Conservation (phyloP, 169 alveolate genomes). For the Plasmodium chabaudi region DNA sequence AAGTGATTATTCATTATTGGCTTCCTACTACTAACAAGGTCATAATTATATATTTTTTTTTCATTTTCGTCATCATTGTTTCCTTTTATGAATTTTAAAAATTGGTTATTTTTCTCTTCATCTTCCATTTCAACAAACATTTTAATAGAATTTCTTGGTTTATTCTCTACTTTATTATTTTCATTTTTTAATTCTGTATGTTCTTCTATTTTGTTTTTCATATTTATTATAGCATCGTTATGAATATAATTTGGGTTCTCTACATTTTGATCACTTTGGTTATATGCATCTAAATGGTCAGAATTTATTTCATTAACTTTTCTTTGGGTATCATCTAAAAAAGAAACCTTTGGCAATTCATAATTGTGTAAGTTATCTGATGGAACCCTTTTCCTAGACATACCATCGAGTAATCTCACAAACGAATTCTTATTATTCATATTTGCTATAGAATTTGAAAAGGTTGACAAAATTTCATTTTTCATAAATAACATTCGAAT, state of each 20-base stretch:
- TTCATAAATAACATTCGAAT: conserved; percentile 62
- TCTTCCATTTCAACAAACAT: conserved; percentile 11
- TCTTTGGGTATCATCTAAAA: too few relatives aligned
- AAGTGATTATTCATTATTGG: too few relatives aligned
- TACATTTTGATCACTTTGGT: too few relatives aligned
- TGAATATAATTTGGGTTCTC: too few relatives aligned
- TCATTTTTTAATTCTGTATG: background rate
- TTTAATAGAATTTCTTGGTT: background rate
- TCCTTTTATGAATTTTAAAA: conserved; percentile 46
- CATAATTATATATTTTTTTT: too few relatives aligned
- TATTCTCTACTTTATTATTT: background rate
- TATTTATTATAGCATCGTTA: too few relatives aligned
- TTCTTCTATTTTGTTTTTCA: too few relatives aligned
- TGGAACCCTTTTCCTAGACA: background rate
- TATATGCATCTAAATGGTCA: too few relatives aligned
- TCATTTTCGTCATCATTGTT: conserved; percentile 5
- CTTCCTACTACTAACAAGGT: too few relatives aligned
- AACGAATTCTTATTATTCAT: conserved; percentile 38
- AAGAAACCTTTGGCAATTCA: too few relatives aligned
- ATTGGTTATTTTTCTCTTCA: conserved; percentile 25
- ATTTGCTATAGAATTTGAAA: conserved; percentile 26
- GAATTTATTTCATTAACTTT: too few relatives aligned
- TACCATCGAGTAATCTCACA: conserved; percentile 15
- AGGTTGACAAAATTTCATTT: conserved; percentile 19
- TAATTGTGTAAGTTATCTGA: background rate